A percentile compares a stretch with the other conserved stretches of the same genome.
phyloP scores from a whole-genome alignment of 2,329 filamentous ascomycete genomes.

The Grosmannia huntii region DNA sequence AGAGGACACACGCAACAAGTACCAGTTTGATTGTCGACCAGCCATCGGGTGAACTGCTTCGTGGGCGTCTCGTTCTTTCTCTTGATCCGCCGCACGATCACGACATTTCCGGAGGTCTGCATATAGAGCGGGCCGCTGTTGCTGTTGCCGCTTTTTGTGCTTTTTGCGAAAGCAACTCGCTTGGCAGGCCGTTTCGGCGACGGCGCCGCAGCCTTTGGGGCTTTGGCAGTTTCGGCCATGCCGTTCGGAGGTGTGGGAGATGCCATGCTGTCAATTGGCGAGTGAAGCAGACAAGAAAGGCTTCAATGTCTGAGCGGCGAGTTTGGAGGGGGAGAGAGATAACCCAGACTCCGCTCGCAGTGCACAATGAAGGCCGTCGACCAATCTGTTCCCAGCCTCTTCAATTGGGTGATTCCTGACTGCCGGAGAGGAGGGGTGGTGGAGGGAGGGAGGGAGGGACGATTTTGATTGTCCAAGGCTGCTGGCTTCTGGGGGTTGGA shows the following conservation, averaged over 20 bases:
- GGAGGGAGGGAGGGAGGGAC: background rate
- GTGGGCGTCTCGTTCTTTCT: constrained; percentile 49
- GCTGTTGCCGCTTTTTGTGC: constrained; percentile 23
- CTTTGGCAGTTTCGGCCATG: background rate
- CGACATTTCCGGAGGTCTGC: constrained; percentile 39
- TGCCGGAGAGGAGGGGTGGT: background rate
- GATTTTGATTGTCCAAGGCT: background rate
- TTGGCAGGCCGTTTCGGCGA: constrained; percentile 14
- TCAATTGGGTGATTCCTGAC: background rate
- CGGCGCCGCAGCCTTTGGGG: constrained; percentile 5
- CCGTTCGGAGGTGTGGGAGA: background rate
- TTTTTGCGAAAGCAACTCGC: constrained; percentile 12
- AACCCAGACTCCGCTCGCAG: background rate
- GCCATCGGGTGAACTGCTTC: constrained; percentile 51
- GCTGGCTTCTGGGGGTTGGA: background rate
- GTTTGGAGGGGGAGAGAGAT: background rate
- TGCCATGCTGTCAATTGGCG: background rate
- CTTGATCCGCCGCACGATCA: constrained; percentile 44
- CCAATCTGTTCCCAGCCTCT: background rate
- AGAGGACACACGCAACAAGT: constrained; percentile 15
- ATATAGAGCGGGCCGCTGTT: constrained; percentile 47
- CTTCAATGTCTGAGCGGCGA: background rate
- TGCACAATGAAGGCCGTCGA: background rate
- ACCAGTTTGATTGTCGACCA: constrained; percentile 74
- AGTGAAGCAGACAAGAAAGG: background rate